Conservation (phyloP, 192 early-diverging fungal genomes). For the Umbelopsis isabellina region DNA sequence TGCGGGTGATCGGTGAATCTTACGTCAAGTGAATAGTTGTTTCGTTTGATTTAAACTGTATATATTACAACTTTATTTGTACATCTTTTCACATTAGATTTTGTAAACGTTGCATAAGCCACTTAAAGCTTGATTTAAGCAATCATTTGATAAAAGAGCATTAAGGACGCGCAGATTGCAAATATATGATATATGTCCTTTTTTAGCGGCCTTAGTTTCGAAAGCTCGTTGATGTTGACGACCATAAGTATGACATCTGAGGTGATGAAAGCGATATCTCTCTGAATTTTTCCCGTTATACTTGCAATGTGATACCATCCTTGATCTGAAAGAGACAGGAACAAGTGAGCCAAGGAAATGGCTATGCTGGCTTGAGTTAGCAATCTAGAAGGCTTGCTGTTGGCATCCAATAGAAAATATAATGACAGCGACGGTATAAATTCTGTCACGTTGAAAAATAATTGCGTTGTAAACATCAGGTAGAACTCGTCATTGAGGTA, state of each 20-base stretch:
- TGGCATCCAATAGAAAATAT: slow-evolving; percentile 8
- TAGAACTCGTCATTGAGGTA: slow-evolving; percentile 26
- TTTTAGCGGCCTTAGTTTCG: background rate
- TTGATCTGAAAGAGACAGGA: slow-evolving; percentile 25
- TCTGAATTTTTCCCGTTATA: background rate
- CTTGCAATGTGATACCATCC: slow-evolving; percentile 24
- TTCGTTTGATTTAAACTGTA: no score
- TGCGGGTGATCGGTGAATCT: no score
- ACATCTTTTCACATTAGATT: background rate
- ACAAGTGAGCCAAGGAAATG: slow-evolving; percentile 16
- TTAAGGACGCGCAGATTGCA: background rate
- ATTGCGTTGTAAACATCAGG: slow-evolving; percentile 17
- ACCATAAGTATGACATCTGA: background rate
- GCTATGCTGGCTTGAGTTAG: background rate
- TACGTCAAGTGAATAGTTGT: no score
- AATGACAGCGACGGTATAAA: slow-evolving; percentile 16
- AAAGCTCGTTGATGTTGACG: background rate
- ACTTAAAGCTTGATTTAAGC: background rate
- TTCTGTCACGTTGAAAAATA: slow-evolving; percentile 27
- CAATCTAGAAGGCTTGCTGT: background rate
- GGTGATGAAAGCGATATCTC: slow-evolving; percentile 21
- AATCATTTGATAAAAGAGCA: slow-evolving; percentile 1
- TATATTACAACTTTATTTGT: background rate
- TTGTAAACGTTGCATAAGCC: background rate
- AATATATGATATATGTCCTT: slow-evolving; percentile 1